Evolutionary conservation across 257 asterid species (phyloP).

Genomic region (Prunella vulgaris): DNA sequence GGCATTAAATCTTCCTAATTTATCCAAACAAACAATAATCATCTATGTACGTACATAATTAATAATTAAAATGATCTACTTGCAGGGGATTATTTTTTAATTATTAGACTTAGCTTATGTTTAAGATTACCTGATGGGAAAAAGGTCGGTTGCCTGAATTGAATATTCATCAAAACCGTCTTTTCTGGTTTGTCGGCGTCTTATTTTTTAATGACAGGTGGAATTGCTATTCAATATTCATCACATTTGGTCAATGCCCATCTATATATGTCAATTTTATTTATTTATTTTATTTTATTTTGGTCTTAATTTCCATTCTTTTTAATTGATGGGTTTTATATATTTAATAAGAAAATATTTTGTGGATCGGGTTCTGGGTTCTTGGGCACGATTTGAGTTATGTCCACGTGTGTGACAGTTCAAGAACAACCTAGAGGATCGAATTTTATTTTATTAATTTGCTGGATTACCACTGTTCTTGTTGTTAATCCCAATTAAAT

Average conservation of each 20-base stretch:
- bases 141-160: constrained; percentile 31
- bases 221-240: constrained; percentile 4
- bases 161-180: constrained; percentile 10
- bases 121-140: constrained; percentile 34
- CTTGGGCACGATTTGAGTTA: constrained; percentile 21
- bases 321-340: background rate
- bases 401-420: constrained; percentile 46
- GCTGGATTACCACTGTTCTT: constrained; percentile 20
- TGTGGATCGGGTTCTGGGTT: constrained; percentile 4
- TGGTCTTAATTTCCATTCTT: too few relatives aligned
- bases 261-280: background rate
- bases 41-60: background rate
- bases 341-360: background rate
- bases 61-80: too few relatives aligned
- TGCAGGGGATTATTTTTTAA: background rate
- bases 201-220: background rate
- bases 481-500: constrained; percentile 14
- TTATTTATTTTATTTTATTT: background rate
- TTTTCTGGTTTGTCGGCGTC: constrained; percentile 56
- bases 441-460: background rate
- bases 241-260: constrained; percentile 16
- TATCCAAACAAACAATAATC: constrained; percentile 21
- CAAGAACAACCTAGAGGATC: constrained; percentile 27
- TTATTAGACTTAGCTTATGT: constrained; percentile 25
- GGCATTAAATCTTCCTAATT: constrained; percentile 22